Evolutionary conservation across 257 asterid species (phyloP), one percentile per base, ranked within the genome.

Genomic region (Scutellaria minor): DNA sequence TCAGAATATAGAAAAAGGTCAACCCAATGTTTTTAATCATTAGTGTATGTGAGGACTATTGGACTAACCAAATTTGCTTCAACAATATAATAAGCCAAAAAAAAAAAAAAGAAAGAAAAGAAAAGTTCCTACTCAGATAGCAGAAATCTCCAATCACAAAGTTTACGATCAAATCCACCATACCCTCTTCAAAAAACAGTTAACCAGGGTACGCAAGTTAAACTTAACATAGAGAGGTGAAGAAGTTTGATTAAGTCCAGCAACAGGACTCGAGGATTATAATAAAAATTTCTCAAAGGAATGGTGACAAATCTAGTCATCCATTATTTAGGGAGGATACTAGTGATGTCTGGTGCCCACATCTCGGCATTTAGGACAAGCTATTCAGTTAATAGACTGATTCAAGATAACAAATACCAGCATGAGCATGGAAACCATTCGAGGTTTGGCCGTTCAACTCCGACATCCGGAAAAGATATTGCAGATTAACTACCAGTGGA

Each of bases 1-100:
- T 75, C 65, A 76, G 77, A 72, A 50, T 39, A 66, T 44, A 63
- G 62, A 35, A 72, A 35, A 72, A 4, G 54, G 41, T 15, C 56
- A 51, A 64, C 39, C 41, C 13, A 64, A 64, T 51, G 20, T 65
- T 12, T 64, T 14, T 40, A 22, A 62, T 52, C 65, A 56, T 15
- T 66, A 56, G 60, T 47, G 15, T 59, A 57, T 27, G 50, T 67
- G 37, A 13, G 45, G 70, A 69, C 53, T 65, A 31, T 31, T 31
- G 37, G 37, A 31, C 37, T 60, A 67, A 41, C 50, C 60, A 62
- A 41, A 22, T 45, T 70, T 44, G 20, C 48, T 40, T 50, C 50
- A 14, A 45, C 58, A 47, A 70, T 48, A 63, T 12, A 57, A 14
- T 68, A 47, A 55, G 68, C 69, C 41, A 73, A 75, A 65, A 46